Evolutionary conservation across 2,329 filamentous ascomycete genomes (phyloP).

Genomic region (Phaeomoniella chlamydospora): DNA sequence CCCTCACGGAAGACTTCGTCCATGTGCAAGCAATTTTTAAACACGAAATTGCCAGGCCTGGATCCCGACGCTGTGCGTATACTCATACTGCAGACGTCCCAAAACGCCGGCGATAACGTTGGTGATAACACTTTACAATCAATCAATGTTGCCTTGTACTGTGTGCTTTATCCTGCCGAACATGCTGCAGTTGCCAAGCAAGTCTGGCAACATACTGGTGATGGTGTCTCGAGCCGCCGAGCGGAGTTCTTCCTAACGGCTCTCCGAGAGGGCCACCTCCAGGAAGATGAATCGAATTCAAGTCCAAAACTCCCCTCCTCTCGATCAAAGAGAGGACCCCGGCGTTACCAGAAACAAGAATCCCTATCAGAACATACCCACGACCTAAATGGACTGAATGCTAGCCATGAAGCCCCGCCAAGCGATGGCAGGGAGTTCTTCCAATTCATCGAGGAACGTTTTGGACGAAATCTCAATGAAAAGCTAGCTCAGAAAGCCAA

Average conservation of each 20-base stretch:
- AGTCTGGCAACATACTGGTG: constrained; percentile 94
- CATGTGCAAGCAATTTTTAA: constrained; percentile 62
- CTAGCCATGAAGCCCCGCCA: constrained; percentile 7
- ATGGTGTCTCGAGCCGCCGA: constrained; percentile 78
- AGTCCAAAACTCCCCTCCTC: constrained; percentile 10
- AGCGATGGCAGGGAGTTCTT: constrained; percentile 49
- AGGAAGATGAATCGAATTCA: constrained; percentile 27
- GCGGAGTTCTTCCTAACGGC: constrained; percentile 77
- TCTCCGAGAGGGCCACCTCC: constrained; percentile 53
- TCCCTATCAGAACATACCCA: constrained; percentile 30
- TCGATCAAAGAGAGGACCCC: constrained; percentile 53
- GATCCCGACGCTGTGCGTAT: constrained; percentile 35
- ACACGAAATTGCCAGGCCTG: constrained; percentile 39
- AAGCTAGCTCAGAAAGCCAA: constrained; percentile 70
- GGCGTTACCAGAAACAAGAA: constrained; percentile 57
- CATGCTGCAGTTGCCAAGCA: constrained; percentile 66
- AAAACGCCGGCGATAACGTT: constrained; percentile 24
- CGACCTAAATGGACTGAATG: constrained; percentile 9
- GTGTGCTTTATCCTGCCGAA: constrained; percentile 56
- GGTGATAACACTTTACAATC: constrained; percentile 23
- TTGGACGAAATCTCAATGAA: constrained; percentile 76
- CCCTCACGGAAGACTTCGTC: constrained; percentile 56
- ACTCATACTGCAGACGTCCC: constrained; percentile 47
- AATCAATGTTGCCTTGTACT: constrained; percentile 47
- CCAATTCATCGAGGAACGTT: constrained; percentile 83